Base-by-base conservation (phyloP, 192 early-diverging fungal genomes). In the Coemansia sp. region DNA sequence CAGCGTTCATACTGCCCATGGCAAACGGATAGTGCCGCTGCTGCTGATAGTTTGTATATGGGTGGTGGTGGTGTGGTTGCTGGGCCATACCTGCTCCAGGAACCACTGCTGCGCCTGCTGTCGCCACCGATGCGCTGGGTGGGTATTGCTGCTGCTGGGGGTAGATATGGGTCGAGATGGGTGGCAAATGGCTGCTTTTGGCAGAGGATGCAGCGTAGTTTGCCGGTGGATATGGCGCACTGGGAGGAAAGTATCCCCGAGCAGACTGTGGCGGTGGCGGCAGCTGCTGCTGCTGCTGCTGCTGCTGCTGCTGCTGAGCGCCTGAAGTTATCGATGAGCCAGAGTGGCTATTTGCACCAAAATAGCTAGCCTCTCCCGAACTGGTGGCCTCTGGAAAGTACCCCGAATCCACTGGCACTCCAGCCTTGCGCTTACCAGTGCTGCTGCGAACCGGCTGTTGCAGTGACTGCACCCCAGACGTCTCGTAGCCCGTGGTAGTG, bases 141-240 rank as follows among this genome's bases (percentile, higher is more conserved):
- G 33, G 2, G 33, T 35, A 35, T 35, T 35, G 33, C 33, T 35
- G 19, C 13, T 44, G 54, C 45, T 38, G 55, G 37, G 37, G 55
- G 8, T 67, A 37, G 33, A 20, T 16, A 6, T 65, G 56, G 23
- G 63, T 48, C 0, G 48, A 37, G 10, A 70, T 56, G 13, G 67
- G 57, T 35, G 66, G 73, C 73, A 70, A 43, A 20, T 76, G 69
- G 55, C 55, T 61, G 6, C 53, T 68, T 35, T 65, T 76, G 66
- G 40, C 40, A 19, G 40, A n/a, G 1, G 35, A 23, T 9, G 57
- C 46, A 20, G 50, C 44, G 28, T 56, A 56, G 38, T 50, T 45
- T 20, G 31, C 55, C 26, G 61, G 50, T 14, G 55, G 23, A 28
- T 31, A 48, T 21, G 46, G 46, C 28, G 19, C 46, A 28, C 46